Conservation (phyloP, 2,329 filamentous ascomycete species). For the Mollisiaceae sp. region DNA sequence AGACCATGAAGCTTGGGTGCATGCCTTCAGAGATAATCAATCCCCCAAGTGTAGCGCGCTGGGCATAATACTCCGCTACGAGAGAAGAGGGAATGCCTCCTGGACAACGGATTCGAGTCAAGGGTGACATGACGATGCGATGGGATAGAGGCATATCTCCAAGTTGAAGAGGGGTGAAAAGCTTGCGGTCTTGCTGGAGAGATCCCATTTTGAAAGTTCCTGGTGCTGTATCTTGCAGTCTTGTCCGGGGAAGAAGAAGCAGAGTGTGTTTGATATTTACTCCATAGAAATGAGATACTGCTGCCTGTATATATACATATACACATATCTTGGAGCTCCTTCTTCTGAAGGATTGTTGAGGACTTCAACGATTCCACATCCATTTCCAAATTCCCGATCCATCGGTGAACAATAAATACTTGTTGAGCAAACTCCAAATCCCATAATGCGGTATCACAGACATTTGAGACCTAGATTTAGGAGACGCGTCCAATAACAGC, state of each 20-base stretch:
- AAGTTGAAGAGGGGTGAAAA: constrained; percentile 49
- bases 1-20: constrained; percentile 55
- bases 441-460: not conserved
- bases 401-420: not conserved
- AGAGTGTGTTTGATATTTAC: not conserved
- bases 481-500: constrained; percentile 4
- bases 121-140: constrained; percentile 55
- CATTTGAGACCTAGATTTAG: not conserved
- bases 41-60: constrained; percentile 58
- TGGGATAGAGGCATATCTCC: constrained; percentile 49
- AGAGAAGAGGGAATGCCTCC: constrained; percentile 53
- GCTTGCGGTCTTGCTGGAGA: constrained; percentile 21
- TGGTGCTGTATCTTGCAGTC: not conserved
- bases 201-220: constrained; percentile 16
- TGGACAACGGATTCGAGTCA: constrained; percentile 51
- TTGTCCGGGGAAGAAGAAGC: not conserved
- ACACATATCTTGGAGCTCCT: not conserved
- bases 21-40: constrained; percentile 65
- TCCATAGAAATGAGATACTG: no score
- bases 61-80: constrained; percentile 55
- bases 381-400: not conserved
- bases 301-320: constrained; percentile 2
- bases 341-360: not conserved
- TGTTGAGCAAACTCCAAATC: not conserved
- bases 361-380: not conserved